Evolutionary conservation across 2,329 filamentous ascomycete species (phyloP).

Genomic region (Cryphonectria radicalis): DNA sequence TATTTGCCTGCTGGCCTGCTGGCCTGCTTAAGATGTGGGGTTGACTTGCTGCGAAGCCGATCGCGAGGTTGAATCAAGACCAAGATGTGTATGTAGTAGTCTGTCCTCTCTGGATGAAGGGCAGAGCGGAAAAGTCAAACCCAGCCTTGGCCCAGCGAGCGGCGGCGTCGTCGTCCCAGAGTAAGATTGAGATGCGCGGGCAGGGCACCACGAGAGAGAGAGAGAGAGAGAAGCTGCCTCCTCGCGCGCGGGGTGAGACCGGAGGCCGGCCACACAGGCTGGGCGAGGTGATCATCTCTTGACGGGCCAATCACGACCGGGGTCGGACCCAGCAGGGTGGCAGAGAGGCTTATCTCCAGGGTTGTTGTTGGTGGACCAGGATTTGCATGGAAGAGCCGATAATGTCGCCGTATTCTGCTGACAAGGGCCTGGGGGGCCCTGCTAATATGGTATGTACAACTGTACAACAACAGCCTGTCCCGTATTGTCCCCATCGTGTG

Average conservation of each 20-base stretch:
- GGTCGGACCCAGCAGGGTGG: slow-evolving; percentile 4
- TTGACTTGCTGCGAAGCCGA: slow-evolving; percentile 1
- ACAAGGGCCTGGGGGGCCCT: not conserved
- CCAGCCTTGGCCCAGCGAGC: slow-evolving; percentile 6
- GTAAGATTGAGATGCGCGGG: slow-evolving; percentile 30
- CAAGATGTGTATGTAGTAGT: too few species aligned
- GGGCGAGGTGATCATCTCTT: slow-evolving; percentile 17
- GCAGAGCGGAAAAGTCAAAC: too few species aligned
- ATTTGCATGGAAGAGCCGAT: slow-evolving; percentile 29
- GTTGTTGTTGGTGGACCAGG: slow-evolving; percentile 16
- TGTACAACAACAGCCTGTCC: not conserved
- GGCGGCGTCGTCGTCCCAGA: slow-evolving; percentile 13
- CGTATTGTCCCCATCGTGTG: not conserved
- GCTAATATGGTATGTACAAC: too few species aligned
- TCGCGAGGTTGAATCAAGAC: too few species aligned
- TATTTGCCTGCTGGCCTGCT: too few species aligned
- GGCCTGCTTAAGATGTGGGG: not conserved
- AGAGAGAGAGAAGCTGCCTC: slow-evolving; percentile 26
- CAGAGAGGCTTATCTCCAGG: slow-evolving; percentile 29
- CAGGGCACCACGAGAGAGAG: not conserved
- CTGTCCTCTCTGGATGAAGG: too few species aligned
- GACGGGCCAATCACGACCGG: slow-evolving; percentile 22
- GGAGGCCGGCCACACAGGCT: slow-evolving; percentile 12
- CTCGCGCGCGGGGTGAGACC: slow-evolving; percentile 17
- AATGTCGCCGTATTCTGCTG: slow-evolving; percentile 14